phyloP scores from a whole-genome alignment of 192 early-diverging fungal genomes.

The Umbelopsis ramanniana region DNA sequence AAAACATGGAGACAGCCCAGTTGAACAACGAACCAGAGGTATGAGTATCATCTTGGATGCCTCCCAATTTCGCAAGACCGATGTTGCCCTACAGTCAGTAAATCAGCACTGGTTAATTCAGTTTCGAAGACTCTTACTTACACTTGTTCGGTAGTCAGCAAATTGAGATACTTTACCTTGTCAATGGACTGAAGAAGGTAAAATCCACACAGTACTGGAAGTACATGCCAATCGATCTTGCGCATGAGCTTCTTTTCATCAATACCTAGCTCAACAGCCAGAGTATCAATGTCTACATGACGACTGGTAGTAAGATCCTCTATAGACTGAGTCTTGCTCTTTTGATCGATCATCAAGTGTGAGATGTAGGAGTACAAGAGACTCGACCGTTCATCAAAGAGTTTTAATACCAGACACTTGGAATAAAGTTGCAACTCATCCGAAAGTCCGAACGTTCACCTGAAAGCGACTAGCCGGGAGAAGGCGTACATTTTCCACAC shows the following conservation, averaged over 20 bases:
- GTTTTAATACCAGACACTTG: neutral
- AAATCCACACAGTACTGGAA: constrained; percentile 28
- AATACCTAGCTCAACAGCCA: constrained; percentile 14
- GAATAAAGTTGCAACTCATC: constrained; percentile 10
- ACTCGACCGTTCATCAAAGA: too few relatives aligned
- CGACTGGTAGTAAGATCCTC: neutral
- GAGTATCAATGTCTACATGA: neutral
- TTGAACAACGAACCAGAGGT: constrained; percentile 28
- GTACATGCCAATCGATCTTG: constrained; percentile 27
- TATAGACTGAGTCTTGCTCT: neutral
- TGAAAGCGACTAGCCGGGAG: too few relatives aligned
- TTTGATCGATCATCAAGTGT: neutral
- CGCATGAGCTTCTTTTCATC: constrained; percentile 24
- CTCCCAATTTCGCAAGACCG: constrained; percentile 32
- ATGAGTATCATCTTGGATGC: constrained; percentile 23
- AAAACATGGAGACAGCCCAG: constrained; percentile 26
- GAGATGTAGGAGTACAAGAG: neutral
- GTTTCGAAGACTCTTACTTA: neutral
- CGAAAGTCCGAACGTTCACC: too few relatives aligned
- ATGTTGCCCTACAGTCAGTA: constrained; percentile 20
- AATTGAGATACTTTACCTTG: neutral
- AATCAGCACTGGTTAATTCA: too few relatives aligned
- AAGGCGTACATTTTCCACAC: too few relatives aligned
- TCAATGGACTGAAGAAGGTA: constrained; percentile 32
- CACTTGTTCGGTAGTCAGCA: neutral